A percentile compares a stretch with the other conserved stretches of the same genome.
phyloP scores from a whole-genome alignment of 202 grass and related monocot species.

The Eragrostis tef region DNA sequence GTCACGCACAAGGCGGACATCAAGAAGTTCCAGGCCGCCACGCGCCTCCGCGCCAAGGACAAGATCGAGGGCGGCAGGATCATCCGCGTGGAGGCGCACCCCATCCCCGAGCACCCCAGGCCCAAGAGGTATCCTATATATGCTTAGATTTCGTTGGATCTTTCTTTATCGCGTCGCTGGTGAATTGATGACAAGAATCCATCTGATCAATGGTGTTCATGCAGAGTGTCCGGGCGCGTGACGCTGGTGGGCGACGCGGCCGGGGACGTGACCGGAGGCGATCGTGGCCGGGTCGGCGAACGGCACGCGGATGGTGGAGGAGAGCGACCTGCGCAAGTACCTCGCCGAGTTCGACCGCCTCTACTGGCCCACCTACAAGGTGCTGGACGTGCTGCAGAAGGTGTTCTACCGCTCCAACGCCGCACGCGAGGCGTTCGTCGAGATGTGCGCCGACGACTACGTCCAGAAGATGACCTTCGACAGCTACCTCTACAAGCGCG shows the following conservation, averaged over 20 bases:
- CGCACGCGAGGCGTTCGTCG: slow-evolving; percentile 87
- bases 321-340: slow-evolving; percentile 92
- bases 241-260: slow-evolving; percentile 89
- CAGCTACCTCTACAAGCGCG: slow-evolving; percentile 97
- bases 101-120: slow-evolving; percentile 90
- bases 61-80: slow-evolving; percentile 94
- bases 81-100: slow-evolving; percentile 94
- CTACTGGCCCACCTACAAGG: slow-evolving; percentile 99
- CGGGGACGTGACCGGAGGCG: slow-evolving; percentile 88
- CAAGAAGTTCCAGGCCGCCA: slow-evolving; percentile 98
- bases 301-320: slow-evolving; percentile 78
- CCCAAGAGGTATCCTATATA: slow-evolving; percentile 56
- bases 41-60: slow-evolving; percentile 85
- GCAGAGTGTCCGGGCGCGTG: slow-evolving; percentile 66
- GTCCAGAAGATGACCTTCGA: slow-evolving; percentile 99
- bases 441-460: slow-evolving; percentile 99
- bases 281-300: slow-evolving; percentile 82
- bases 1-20: slow-evolving; percentile 97
- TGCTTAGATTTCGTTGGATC: not conserved
- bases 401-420: slow-evolving; percentile 97
- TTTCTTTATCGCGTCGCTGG: not conserved
- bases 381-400: slow-evolving; percentile 98
- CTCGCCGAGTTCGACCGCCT: slow-evolving; percentile 84
- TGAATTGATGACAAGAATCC: too few relatives aligned
- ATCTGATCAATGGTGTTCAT: too few relatives aligned